Evolutionary conservation across 345 rosid genomes (phyloP), one percentile per base, ranked within the genome.

Genomic region (Gossypium turneri): DNA sequence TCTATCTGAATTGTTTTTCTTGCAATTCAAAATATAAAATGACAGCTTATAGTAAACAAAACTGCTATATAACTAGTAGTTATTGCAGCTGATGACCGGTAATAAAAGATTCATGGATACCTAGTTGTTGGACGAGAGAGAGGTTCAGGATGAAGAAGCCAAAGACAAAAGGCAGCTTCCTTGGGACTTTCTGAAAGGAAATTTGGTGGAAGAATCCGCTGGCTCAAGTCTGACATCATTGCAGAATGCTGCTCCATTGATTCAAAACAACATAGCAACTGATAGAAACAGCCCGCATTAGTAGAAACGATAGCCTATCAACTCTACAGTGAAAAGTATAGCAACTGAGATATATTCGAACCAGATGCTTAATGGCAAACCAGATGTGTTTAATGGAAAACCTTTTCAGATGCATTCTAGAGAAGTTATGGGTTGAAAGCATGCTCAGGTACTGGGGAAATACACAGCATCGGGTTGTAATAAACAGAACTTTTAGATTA

Each of bases 131-230:
- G 97, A 81, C 94, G 93, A 74, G 90, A 88, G 13, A 76, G 29
- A 70, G 86, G 88, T 67, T 84, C 92, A 59, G 97, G 97, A 82
- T 90, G 97, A 80, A 92, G 88, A 81, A 92, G 89, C 94, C 89
- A 87, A 78, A 90, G 92, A 78, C 94, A 92, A 82, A 87, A 90
- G 58, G 92, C 97, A 79, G 94, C 89, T 84, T 88, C 97, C 79
- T 71, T 87, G 0, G 86, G 78, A 78, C 82, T 81, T 81, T 82
- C 86, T 44, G 89, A 88, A 73, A 90, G 92, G 85, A 92, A 88
- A 51, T 64, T 67, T 70, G 90, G 81, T 25, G 94, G 93, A 50
- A 92, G 90, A 79, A 88, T 83, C 70, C 92, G 82, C 67, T 74
- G 81, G 69, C 79, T 86, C 87, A 92, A 81, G 80, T 86, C 87